A percentile compares a stretch with the other conserved stretches of the same genome.
These are phyloP conservation scores for Pichia sp. DNA, from an alignment of 1,139 yeast genomes.

Conservation along the genomic window DNA sequence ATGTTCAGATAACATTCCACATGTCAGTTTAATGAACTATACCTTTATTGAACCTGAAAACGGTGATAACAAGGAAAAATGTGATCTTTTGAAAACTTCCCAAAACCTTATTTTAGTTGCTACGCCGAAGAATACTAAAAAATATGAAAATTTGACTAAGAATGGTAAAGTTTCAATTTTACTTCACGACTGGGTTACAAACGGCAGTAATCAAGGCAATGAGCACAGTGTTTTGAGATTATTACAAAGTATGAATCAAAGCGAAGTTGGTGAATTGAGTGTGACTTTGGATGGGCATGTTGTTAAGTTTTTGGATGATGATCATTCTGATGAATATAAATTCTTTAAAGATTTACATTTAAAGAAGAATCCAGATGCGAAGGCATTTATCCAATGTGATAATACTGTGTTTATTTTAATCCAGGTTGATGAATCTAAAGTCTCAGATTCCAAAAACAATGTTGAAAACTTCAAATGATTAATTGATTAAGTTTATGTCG, in stretches of 20 bases:
- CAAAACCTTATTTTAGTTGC: slow-evolving; percentile 52
- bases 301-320: slow-evolving; percentile 48
- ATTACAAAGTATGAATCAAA: slow-evolving; percentile 65
- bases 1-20: slow-evolving; percentile 58
- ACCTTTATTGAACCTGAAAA: slow-evolving; percentile 44
- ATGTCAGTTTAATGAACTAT: slow-evolving; percentile 85
- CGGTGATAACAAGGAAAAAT: slow-evolving; percentile 23
- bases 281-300: slow-evolving; percentile 65
- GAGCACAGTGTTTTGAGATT: slow-evolving; percentile 43
- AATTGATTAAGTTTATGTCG: not conserved
- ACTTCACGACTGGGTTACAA: slow-evolving; percentile 72
- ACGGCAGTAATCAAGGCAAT: slow-evolving; percentile 11
- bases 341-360: slow-evolving; percentile 53
- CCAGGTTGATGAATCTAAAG: slow-evolving; percentile 58
- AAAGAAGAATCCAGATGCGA: slow-evolving; percentile 61
- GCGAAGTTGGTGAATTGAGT: slow-evolving; percentile 68
- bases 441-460: slow-evolving; percentile 75
- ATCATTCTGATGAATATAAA: slow-evolving; percentile 37
- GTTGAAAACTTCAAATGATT: slow-evolving; percentile 28
- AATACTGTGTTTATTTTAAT: slow-evolving; percentile 62
- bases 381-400: slow-evolving; percentile 57
- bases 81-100: slow-evolving; percentile 21
- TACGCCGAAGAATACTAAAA: slow-evolving; percentile 62
- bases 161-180: slow-evolving; percentile 75
- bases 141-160: slow-evolving; percentile 54